phyloP scores from a whole-genome alignment of 2,329 filamentous ascomycete species.

The Curvularia spicifera region DNA sequence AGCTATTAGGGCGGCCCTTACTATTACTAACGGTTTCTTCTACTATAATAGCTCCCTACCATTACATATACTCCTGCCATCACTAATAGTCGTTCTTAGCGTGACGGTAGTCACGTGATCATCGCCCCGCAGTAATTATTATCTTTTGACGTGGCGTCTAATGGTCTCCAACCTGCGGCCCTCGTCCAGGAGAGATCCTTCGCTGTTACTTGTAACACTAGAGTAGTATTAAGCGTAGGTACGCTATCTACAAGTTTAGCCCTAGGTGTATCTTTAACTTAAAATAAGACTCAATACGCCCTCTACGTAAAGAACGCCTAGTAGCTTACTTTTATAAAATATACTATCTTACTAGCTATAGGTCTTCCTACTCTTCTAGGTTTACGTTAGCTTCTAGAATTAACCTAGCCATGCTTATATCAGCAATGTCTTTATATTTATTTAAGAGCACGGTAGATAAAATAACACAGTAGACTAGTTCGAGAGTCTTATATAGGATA shows the following conservation, averaged over 20 bases:
- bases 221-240: too few relatives aligned
- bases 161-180: too few relatives aligned
- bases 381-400: neutral
- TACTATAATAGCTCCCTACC: too few relatives aligned
- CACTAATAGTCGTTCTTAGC: neutral
- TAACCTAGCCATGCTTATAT: neutral
- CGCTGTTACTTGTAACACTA: too few relatives aligned
- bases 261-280: too few relatives aligned
- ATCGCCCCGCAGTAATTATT: neutral
- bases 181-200: too few relatives aligned
- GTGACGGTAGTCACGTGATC: neutral
- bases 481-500: neutral
- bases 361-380: constrained; percentile 1
- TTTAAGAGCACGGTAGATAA: neutral
- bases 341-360: neutral
- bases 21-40: too few relatives aligned
- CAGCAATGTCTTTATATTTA: neutral
- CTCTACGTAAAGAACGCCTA: neutral
- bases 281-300: too few relatives aligned
- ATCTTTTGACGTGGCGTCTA: neutral
- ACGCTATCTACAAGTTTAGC: too few relatives aligned
- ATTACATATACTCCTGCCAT: too few relatives aligned
- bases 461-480: neutral
- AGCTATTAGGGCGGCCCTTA: too few relatives aligned
- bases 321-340: constrained; percentile 1